Conservation (phyloP, 192 early-diverging fungal genomes). For the Kickxella alabastrina region DNA sequence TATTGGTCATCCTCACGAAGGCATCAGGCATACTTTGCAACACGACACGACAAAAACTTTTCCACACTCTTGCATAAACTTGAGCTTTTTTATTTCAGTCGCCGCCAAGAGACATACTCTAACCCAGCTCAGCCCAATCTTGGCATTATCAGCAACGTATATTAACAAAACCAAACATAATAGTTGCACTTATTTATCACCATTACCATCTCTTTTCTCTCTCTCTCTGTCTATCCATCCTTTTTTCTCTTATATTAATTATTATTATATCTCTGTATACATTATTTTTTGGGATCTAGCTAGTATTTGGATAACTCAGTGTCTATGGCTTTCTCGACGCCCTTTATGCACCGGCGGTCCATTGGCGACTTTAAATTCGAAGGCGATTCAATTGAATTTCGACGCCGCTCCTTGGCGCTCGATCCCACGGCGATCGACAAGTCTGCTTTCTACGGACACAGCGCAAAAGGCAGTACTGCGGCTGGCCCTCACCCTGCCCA, state of each 20-base stretch:
- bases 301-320: too few relatives aligned
- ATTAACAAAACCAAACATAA: too few relatives aligned
- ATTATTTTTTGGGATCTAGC: background rate
- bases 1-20: too few relatives aligned
- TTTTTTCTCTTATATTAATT: background rate
- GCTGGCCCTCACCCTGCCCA: too few relatives aligned
- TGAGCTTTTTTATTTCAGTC: background rate
- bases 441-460: too few relatives aligned
- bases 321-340: background rate
- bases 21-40: too few relatives aligned
- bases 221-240: background rate
- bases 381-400: background rate
- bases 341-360: background rate
- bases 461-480: too few relatives aligned
- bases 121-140: too few relatives aligned
- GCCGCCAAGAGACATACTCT: too few relatives aligned
- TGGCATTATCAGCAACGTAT: too few relatives aligned
- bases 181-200: constrained; percentile 1
- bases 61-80: constrained; percentile 5
- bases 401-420: background rate
- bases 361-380: background rate
- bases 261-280: background rate
- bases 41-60: too few relatives aligned
- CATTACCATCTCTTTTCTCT: background rate
- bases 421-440: background rate